Evolutionary conservation across 148 eudicot species (phyloP).

Genomic region (Simmondsia chinensis): DNA sequence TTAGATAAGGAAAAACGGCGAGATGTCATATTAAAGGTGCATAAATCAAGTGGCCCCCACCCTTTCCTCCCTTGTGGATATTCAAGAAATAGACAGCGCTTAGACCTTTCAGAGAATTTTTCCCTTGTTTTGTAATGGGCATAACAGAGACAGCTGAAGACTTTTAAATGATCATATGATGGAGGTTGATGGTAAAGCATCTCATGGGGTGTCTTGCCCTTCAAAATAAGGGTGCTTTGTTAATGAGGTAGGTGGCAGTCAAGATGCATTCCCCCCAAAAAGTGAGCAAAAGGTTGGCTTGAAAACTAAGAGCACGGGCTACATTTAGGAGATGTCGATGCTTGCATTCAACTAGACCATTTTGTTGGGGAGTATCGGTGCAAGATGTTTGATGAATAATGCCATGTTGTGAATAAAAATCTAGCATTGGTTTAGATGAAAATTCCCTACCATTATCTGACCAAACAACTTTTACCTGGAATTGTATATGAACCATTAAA

Average conservation of each 20-base stretch:
- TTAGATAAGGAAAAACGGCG: too few species aligned
- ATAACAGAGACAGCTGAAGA: neutral
- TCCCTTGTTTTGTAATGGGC: neutral
- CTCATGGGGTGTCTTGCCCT: neutral
- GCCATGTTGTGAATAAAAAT: too few species aligned
- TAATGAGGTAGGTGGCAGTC: neutral
- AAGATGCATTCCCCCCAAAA: constrained; percentile 1
- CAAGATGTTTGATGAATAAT: too few species aligned
- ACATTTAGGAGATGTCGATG: neutral
- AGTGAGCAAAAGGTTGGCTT: neutral
- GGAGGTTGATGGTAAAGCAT: neutral
- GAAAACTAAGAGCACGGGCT: neutral
- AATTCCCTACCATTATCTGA: too few species aligned
- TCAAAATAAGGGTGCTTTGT: too few species aligned
- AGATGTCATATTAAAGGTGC: too few species aligned
- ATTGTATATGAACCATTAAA: too few species aligned
- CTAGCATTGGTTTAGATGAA: too few species aligned
- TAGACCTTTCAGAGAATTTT: neutral
- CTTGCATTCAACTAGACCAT: too few species aligned
- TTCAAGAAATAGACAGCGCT: neutral
- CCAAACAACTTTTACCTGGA: too few species aligned
- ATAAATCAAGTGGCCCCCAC: neutral
- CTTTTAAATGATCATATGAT: neutral
- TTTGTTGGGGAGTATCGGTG: too few species aligned
- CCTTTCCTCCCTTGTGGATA: neutral